Conservation (phyloP, 148 eudicot genomes). For the Suaeda aralocaspica region DNA sequence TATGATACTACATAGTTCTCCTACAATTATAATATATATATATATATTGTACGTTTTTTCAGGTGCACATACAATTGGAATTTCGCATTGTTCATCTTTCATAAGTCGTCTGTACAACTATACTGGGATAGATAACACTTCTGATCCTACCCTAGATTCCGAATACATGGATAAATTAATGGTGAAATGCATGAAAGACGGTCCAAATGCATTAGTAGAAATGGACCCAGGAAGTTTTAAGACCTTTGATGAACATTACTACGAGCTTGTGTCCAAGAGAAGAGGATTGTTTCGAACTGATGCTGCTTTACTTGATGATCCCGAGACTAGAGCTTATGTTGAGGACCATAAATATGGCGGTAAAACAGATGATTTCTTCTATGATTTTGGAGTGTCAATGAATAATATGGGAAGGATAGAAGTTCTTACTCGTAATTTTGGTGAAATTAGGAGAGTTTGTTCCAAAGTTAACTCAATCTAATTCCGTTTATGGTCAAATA, state of each 20-base stretch:
- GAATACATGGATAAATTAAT: slow-evolving; percentile 35
- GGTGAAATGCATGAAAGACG: slow-evolving; percentile 26
- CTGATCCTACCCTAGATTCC: slow-evolving; percentile 43
- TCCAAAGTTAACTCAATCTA: slow-evolving; percentile 26
- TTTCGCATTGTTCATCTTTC: slow-evolving; percentile 37
- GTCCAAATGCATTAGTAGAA: slow-evolving; percentile 28
- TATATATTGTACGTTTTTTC: neutral
- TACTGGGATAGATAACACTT: slow-evolving; percentile 44
- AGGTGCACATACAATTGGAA: slow-evolving; percentile 71
- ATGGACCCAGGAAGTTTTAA: slow-evolving; percentile 51
- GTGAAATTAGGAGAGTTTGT: slow-evolving; percentile 33
- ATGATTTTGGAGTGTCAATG: slow-evolving; percentile 38
- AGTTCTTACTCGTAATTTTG: slow-evolving; percentile 37
- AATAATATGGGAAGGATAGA: slow-evolving; percentile 29
- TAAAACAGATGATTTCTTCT: slow-evolving; percentile 23
- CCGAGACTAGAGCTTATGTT: slow-evolving; percentile 29
- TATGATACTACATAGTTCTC: too few species aligned
- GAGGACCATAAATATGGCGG: slow-evolving; percentile 13
- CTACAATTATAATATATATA: too few species aligned
- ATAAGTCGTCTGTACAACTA: slow-evolving; percentile 48
- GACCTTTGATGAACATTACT: slow-evolving; percentile 37
- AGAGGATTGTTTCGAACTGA: slow-evolving; percentile 57
- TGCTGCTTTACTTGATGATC: slow-evolving; percentile 40
- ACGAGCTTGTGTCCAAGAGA: slow-evolving; percentile 12
- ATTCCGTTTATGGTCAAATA: too few species aligned